Evolutionary conservation across 2,329 filamentous ascomycete species (phyloP).

Genomic region (Thelonectria olida): DNA sequence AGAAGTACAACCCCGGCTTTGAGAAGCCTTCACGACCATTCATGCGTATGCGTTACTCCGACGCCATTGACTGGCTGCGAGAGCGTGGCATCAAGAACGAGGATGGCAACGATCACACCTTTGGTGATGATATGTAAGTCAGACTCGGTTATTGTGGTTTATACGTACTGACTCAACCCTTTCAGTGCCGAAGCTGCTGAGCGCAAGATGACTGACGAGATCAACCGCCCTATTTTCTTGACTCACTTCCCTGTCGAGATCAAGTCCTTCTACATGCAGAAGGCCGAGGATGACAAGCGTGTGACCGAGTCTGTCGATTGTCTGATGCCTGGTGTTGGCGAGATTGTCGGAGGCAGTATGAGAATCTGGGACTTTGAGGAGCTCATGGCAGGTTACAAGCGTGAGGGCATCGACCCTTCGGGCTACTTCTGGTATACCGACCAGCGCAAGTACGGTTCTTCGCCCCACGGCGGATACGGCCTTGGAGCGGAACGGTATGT

Average conservation of each 20-base stretch:
- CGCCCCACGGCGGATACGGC: slow-evolving; percentile 90
- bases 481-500: slow-evolving; percentile 79
- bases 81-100: slow-evolving; percentile 93
- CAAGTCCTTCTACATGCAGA: slow-evolving; percentile 99
- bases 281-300: slow-evolving; percentile 77
- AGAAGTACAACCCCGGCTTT: slow-evolving; percentile 92
- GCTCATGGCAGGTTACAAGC: slow-evolving; percentile 80
- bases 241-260: slow-evolving; percentile 98
- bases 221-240: slow-evolving; percentile 94
- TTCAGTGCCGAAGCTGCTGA: slow-evolving; percentile 85
- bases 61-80: slow-evolving; percentile 93
- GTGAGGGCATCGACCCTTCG: slow-evolving; percentile 81
- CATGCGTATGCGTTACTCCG: slow-evolving; percentile 91
- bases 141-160: neutral
- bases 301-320: slow-evolving; percentile 94
- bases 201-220: slow-evolving; percentile 94
- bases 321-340: slow-evolving; percentile 90
- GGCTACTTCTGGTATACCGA: slow-evolving; percentile 99
- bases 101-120: slow-evolving; percentile 86
- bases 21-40: slow-evolving; percentile 84
- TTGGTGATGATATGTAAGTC: slow-evolving; percentile 85
- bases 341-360: slow-evolving; percentile 77
- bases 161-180: neutral
- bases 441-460: slow-evolving; percentile 92
- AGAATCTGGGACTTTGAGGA: neutral